Evolutionary conservation across 2,329 filamentous ascomycete species (phyloP), one percentile per base, ranked within the genome.

Genomic region (Penicillium sp.): DNA sequence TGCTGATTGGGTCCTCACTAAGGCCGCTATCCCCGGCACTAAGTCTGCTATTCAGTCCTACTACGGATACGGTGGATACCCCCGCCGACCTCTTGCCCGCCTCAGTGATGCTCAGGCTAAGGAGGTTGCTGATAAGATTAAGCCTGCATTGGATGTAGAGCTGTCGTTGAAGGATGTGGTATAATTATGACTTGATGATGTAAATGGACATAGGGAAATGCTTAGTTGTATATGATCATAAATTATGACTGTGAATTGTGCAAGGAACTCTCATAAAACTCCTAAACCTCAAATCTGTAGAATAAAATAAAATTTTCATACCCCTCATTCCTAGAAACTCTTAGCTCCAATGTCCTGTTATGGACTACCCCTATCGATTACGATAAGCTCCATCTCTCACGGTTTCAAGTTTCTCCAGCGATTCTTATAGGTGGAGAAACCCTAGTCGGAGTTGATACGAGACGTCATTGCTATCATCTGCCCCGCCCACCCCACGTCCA

Each of bases 1-100:
- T 70, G 89, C 87, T 41, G 91, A 95, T 73, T 95, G 90, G 90
- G 87, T 89, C 41, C 78, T 94, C 56, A 94, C 90, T 58, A 94
- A 92, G 79, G 80, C 88, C 0, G 89, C 89, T 53, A 91, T 95
- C 64, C 89, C 90, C 1, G 90, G 90, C 15, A 95, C 91, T 23
- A 95, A 96, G 82, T 84, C 85, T 64, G 90, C 89, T 23, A 89
- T 95, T 63, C 87, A 94, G 79, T 85, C 80, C 64, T 91, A 91
- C 74, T 93, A 86, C 72, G 90, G 90, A 44, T 96, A 95, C 70
- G 90, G 91, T 35, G 90, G 89, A 1, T 86, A 85, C 71, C 89
- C 90, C 2, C 83, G 91, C 57, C 81, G 82, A 65, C 90, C 90
- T 27, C 59, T 75, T 57, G 67, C 51, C 35, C 65, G 73, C 51